These are phyloP conservation scores for Suillus tomentosus DNA, from an alignment of 768 basidiomycete genomes.

Conservation along the genomic window DNA sequence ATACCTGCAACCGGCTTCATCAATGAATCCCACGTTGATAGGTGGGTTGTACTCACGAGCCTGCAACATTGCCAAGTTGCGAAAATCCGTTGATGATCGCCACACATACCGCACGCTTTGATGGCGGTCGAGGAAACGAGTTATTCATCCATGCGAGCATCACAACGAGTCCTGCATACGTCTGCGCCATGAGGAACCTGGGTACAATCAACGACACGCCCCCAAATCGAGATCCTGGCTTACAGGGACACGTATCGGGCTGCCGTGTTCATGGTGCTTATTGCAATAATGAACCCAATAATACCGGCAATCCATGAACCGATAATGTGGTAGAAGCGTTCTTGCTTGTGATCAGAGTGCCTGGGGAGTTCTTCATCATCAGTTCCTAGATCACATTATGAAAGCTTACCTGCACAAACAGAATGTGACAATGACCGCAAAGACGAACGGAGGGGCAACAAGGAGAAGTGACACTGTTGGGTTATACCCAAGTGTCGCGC, in stretches of 20 bases:
- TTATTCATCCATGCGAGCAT: slow-evolving; percentile 57
- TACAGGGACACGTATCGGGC: slow-evolving; percentile 69
- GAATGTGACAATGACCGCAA: slow-evolving; percentile 59
- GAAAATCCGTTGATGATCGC: slow-evolving; percentile 82
- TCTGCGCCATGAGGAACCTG: slow-evolving; percentile 77
- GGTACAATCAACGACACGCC: slow-evolving; percentile 10
- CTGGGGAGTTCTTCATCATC: slow-evolving; percentile 31
- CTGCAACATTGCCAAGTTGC: slow-evolving; percentile 81
- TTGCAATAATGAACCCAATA: slow-evolving; percentile 67
- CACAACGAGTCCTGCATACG: slow-evolving; percentile 70
- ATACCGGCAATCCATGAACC: slow-evolving; percentile 56
- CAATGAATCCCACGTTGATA: slow-evolving; percentile 6
- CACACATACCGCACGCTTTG: slow-evolving; percentile 82
- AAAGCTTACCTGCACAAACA: slow-evolving; percentile 46
- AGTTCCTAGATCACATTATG: slow-evolving; percentile 4
- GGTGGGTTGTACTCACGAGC: slow-evolving; percentile 58
- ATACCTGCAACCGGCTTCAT: slow-evolving; percentile 42
- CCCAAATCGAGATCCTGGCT: slow-evolving; percentile 23
- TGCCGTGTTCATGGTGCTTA: slow-evolving; percentile 62
- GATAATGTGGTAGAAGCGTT: slow-evolving; percentile 73
- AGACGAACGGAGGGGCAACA: slow-evolving; percentile 75
- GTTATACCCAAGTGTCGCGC: slow-evolving; percentile 67
- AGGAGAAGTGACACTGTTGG: slow-evolving; percentile 66
- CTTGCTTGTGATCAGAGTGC: slow-evolving; percentile 69
- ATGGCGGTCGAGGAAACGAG: slow-evolving; percentile 72